Conservation (phyloP, 1,139 yeast genomes). For the Saccharomyces hybrid region DNA sequence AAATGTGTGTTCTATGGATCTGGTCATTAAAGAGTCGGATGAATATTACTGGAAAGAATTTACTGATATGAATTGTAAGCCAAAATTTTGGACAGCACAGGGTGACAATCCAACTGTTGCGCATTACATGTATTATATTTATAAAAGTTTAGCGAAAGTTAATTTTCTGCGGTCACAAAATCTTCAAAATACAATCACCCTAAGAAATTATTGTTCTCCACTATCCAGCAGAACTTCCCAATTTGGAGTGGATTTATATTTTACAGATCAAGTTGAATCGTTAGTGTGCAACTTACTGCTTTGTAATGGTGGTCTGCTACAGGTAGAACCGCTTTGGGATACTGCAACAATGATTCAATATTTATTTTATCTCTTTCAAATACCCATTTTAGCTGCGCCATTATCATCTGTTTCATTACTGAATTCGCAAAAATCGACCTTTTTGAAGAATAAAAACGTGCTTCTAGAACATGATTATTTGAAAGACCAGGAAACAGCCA, state of each 20-base stretch:
- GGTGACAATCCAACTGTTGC: slow-evolving; percentile 31
- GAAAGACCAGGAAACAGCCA: background rate
- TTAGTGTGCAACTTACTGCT: slow-evolving; percentile 23
- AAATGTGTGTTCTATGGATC: slow-evolving; percentile 23
- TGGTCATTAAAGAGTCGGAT: slow-evolving; percentile 22
- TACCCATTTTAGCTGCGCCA: slow-evolving; percentile 26
- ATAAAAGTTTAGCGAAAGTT: slow-evolving; percentile 13
- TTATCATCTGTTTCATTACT: slow-evolving; percentile 24
- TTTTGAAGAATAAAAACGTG: background rate
- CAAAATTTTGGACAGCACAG: slow-evolving; percentile 21
- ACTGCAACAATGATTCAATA: slow-evolving; percentile 21
- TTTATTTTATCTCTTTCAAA: slow-evolving; percentile 25
- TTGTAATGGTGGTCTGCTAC: slow-evolving; percentile 25
- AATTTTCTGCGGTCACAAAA: slow-evolving; percentile 14
- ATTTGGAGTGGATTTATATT: slow-evolving; percentile 16
- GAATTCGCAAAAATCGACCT: slow-evolving; percentile 5
- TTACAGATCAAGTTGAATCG: slow-evolving; percentile 25
- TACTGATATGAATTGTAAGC: slow-evolving; percentile 14
- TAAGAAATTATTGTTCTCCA: slow-evolving; percentile 24
- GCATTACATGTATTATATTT: slow-evolving; percentile 28
- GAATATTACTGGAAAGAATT: slow-evolving; percentile 27
- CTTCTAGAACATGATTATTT: slow-evolving; percentile 1
- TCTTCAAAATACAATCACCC: slow-evolving; percentile 16
- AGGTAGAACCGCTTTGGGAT: slow-evolving; percentile 27
- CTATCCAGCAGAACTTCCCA: slow-evolving; percentile 24